Evolutionary conservation across 805 yeast genomes (phyloP).

Genomic region (Wickerhamomyces alni): DNA sequence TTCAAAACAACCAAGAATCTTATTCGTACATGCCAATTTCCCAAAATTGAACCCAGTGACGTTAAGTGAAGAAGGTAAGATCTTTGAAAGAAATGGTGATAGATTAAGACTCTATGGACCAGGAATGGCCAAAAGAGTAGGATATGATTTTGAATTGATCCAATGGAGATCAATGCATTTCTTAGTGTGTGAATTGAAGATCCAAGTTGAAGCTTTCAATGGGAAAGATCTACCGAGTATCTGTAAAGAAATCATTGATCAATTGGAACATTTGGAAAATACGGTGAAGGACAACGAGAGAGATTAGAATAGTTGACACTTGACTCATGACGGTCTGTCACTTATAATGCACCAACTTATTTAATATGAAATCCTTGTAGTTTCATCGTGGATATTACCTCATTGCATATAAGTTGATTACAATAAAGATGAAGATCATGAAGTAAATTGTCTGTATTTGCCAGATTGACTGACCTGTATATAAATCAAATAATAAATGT

Average conservation of each 20-base stretch:
- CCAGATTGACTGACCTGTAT: no score
- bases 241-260: constrained; percentile 45
- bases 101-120: constrained; percentile 55
- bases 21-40: constrained; percentile 61
- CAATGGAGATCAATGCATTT: constrained; percentile 55
- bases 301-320: constrained; percentile 9
- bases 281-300: constrained; percentile 33
- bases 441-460: no score
- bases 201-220: constrained; percentile 39
- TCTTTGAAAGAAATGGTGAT: constrained; percentile 36
- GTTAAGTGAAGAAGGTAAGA: constrained; percentile 36
- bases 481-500: no score
- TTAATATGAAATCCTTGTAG: no score
- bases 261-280: constrained; percentile 35
- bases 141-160: constrained; percentile 52
- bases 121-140: constrained; percentile 43
- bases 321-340: not conserved
- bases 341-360: not conserved
- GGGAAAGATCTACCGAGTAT: constrained; percentile 35
- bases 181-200: constrained; percentile 44
- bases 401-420: no score
- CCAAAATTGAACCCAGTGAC: constrained; percentile 63
- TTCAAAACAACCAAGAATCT: constrained; percentile 24
- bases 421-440: not conserved
- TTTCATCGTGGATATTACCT: no score